Evolutionary conservation across 2,329 filamentous ascomycete species (phyloP).

Genomic region (Trichoderma sp.): DNA sequence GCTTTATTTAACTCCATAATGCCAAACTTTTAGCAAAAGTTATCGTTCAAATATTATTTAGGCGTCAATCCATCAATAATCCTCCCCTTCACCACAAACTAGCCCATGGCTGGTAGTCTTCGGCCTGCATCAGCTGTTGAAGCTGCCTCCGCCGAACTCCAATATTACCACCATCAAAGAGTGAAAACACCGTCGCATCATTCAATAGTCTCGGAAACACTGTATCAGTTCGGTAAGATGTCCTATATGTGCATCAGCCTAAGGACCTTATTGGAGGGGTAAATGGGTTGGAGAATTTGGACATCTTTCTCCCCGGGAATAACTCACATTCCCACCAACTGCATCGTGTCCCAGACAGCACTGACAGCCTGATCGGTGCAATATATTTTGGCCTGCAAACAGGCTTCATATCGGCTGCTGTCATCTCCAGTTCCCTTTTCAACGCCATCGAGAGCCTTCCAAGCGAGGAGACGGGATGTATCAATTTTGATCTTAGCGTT

Average conservation of each 20-base stretch:
- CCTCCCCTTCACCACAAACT: not conserved
- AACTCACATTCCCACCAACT: constrained; percentile 1
- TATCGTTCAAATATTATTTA: not conserved
- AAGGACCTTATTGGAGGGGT: not conserved
- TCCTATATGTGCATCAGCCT: not conserved
- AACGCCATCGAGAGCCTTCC: not conserved
- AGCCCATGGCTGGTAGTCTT: not conserved
- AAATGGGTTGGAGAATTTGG: not conserved
- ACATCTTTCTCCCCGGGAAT: not conserved
- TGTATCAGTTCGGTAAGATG: constrained; percentile 1
- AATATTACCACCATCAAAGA: constrained; percentile 6
- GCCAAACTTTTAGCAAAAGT: not conserved
- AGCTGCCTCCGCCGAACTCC: not conserved
- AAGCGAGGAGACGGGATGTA: not conserved
- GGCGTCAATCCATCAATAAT: not conserved
- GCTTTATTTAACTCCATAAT: not conserved
- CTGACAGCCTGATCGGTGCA: not conserved
- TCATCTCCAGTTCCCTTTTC: not conserved
- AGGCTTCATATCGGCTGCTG: constrained; percentile 2
- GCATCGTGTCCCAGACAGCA: constrained; percentile 7
- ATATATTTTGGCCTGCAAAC: constrained; percentile 1
- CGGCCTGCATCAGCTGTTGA: not conserved
- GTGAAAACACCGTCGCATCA: not conserved
- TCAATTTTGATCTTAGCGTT: constrained; percentile 3
- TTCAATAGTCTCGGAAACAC: not conserved